Conservation (phyloP, 345 rosid genomes). For the Citrus maxima region DNA sequence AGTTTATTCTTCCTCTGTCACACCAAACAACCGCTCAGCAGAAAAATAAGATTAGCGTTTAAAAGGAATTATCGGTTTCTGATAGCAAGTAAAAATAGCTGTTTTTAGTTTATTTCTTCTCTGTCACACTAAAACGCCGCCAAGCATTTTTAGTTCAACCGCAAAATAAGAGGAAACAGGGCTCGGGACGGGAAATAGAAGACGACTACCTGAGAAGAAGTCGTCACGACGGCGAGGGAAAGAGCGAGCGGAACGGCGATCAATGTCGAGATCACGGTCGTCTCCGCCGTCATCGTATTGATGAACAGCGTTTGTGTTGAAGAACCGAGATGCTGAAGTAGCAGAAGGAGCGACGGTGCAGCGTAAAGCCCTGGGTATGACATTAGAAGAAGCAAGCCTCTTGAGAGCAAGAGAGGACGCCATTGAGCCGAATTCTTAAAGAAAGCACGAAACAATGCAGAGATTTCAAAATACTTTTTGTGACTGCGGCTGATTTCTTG, state of each 20-base stretch:
- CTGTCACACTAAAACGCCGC: no score
- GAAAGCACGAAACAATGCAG: not conserved
- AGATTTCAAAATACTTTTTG: not conserved
- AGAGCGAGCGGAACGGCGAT: constrained; percentile 23
- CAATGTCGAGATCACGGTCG: constrained; percentile 14
- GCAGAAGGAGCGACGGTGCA: constrained; percentile 12
- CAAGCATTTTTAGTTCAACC: not conserved
- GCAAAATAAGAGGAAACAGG: not conserved
- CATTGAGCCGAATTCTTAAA: constrained; percentile 13
- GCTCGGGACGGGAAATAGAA: not conserved
- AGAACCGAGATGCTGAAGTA: constrained; percentile 27
- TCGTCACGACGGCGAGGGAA: constrained; percentile 38
- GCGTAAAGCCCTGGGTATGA: constrained; percentile 14
- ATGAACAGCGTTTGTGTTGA: constrained; percentile 39
- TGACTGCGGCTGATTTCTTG: not conserved
- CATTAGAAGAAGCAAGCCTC: constrained; percentile 29
- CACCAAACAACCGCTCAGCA: no score
- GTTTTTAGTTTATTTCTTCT: no score
- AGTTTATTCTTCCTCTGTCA: no score
- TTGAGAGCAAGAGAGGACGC: constrained; percentile 44
- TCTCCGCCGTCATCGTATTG: constrained; percentile 18
- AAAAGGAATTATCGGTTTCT: no score
- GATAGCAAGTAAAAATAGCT: no score
- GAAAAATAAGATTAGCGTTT: no score
- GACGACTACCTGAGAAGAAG: constrained; percentile 42